Evolutionary conservation across 176 grass and related monocot genomes (phyloP).

Genomic region (Zoysia japonica): DNA sequence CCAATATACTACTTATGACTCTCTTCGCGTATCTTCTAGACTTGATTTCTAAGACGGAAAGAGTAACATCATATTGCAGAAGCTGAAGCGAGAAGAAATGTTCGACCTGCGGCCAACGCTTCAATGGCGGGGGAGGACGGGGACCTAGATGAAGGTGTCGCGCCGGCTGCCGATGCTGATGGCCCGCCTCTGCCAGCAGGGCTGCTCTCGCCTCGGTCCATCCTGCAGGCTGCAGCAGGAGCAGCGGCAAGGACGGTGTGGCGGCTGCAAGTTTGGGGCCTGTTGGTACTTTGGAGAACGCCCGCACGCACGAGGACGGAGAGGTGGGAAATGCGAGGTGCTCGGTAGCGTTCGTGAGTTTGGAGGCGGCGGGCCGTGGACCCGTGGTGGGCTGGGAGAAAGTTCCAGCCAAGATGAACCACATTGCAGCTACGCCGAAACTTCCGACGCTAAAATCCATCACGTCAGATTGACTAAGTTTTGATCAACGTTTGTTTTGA

Average conservation of each 20-base stretch:
- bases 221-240: not conserved
- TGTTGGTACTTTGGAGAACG: not conserved
- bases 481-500: no score
- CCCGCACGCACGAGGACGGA: not conserved
- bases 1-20: not conserved
- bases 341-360: not conserved
- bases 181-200: not conserved
- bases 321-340: not conserved
- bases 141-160: constrained; percentile 3
- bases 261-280: not conserved
- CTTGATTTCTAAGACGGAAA: not conserved
- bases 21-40: not conserved
- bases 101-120: constrained; percentile 43
- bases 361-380: not conserved
- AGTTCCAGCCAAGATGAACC: not conserved
- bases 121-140: constrained; percentile 26
- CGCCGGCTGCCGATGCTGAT: constrained; percentile 3
- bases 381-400: not conserved
- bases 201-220: not conserved
- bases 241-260: not conserved
- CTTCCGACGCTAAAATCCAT: not conserved
- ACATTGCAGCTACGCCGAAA: not conserved
- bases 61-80: not conserved
- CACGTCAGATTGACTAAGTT: not conserved
- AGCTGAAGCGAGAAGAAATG: not conserved